phyloP scores from a whole-genome alignment of 2,329 filamentous ascomycete species.

The Penicillium sp. region DNA sequence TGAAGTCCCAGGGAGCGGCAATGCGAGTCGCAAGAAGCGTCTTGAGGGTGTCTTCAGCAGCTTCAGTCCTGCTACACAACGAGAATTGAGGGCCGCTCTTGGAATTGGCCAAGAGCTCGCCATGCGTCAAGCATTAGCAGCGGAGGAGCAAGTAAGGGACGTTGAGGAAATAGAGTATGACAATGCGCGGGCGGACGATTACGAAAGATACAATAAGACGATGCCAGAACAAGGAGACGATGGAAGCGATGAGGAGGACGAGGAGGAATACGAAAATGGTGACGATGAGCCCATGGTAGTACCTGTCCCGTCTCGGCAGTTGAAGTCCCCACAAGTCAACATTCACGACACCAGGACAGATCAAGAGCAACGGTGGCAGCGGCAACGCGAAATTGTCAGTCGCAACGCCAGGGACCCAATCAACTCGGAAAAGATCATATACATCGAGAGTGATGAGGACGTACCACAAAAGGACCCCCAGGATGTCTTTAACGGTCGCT shows the following conservation, averaged over 20 bases:
- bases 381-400: constrained; percentile 48
- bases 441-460: constrained; percentile 45
- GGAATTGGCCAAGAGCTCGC: constrained; percentile 47
- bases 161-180: neutral
- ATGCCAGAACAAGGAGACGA: constrained; percentile 7
- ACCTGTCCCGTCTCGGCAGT: neutral
- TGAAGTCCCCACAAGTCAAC: neutral
- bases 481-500: constrained; percentile 1
- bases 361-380: constrained; percentile 47
- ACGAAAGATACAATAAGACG: constrained; percentile 1
- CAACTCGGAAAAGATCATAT: constrained; percentile 46
- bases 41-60: constrained; percentile 39
- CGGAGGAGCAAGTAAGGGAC: constrained; percentile 1
- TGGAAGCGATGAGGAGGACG: neutral
- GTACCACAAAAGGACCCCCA: constrained; percentile 16
- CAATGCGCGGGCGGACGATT: neutral
- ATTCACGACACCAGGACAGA: constrained; percentile 7
- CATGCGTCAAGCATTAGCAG: constrained; percentile 31
- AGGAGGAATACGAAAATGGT: constrained; percentile 9
- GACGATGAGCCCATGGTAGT: constrained; percentile 4
- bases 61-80: constrained; percentile 40
- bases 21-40: constrained; percentile 23
- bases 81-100: constrained; percentile 40
- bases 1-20: constrained; percentile 8
- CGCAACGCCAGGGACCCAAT: constrained; percentile 44